Evolutionary conservation across 2,329 filamentous ascomycete species (phyloP), one percentile per base, ranked within the genome.

Genomic region (Colletotrichum sp.): DNA sequence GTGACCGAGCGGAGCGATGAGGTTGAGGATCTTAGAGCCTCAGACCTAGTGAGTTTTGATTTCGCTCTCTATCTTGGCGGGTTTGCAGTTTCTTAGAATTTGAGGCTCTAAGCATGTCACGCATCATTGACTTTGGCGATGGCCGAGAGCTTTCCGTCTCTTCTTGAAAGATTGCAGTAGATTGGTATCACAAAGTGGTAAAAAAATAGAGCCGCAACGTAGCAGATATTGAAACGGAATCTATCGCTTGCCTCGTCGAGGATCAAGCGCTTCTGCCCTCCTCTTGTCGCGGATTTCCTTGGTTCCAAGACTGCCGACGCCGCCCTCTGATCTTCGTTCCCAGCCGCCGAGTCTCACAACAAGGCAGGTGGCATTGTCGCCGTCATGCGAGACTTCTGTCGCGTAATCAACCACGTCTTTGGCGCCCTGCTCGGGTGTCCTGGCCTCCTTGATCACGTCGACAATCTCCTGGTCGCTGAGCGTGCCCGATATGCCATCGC

Each of bases 391-490:
- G 5, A 98, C 94, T 85, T 98, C 97, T 0, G 95, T 97, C 1
- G 96, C 96, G 84, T 97, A 98, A 71, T 92, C 91, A 32, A 98
- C 95, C 9, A 99, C 91, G 76, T 93, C 92, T 74, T 89, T 90
- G 2, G 95, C 92, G 4, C 93, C 97, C 82, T 98, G 92, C 79
- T 98, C 96, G 0, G 97, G 97, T 0, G 96, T 98, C 81, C 90
- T 93, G 7, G 96, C 95, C 85, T 99, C 97, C 84, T 98, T 98
- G 80, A 98, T 90, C 36, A 98, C 92, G 82, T 99, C 97, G 34
- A 98, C 96, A 76, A 98, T 95, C 85, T 99, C 97, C 85, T 98
- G 96, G 81, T 99, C 97, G 71, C 90, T 92, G 26, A 98, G 87
- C 18, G 94, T 94, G 8, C 95, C 96, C 24, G 93, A 96, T 12